A percentile compares a stretch with the other conserved stretches of the same genome.
Conservation (phyloP, 148 eudicot species). For the Rhododendron williamsianum region DNA sequence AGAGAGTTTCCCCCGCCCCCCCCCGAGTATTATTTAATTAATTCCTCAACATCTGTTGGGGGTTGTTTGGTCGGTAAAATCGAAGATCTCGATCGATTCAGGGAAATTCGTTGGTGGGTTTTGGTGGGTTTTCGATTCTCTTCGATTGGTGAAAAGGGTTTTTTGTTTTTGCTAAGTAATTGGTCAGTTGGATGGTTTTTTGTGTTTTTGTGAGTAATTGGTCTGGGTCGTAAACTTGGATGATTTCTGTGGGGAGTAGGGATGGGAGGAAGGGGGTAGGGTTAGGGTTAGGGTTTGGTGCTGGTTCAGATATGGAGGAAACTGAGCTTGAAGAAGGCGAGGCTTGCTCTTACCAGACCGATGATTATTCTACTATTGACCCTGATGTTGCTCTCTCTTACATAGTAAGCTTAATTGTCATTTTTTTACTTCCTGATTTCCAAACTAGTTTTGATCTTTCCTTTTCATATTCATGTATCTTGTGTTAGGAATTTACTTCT, state of each 20-base stretch:
- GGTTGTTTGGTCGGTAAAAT: conserved; percentile 17
- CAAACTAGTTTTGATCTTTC: neutral
- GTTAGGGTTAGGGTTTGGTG: conserved; percentile 40
- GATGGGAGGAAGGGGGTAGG: conserved; percentile 66
- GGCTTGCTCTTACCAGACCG: conserved; percentile 50
- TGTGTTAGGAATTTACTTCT: neutral
- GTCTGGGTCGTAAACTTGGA: conserved; percentile 24
- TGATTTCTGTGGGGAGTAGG: conserved; percentile 70
- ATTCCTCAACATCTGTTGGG: neutral
- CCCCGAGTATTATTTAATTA: neutral
- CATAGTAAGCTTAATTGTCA: conserved; percentile 46
- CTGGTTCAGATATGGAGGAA: conserved; percentile 47
- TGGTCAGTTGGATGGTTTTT: conserved; percentile 11
- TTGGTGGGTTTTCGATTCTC: conserved; percentile 25
- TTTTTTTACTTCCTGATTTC: neutral
- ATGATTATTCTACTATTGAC: conserved; percentile 63
- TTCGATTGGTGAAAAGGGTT: conserved; percentile 22
- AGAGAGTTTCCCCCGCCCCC: neutral
- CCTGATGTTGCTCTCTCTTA: conserved; percentile 91
- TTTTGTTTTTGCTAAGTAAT: conserved; percentile 16
- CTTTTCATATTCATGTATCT: neutral
- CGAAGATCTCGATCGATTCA: conserved; percentile 47
- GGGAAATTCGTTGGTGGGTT: conserved; percentile 27
- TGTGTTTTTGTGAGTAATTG: neutral
- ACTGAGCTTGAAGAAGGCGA: conserved; percentile 91